Conservation (phyloP, 73 alveolate genomes). For the Strombidium stylifer region DNA sequence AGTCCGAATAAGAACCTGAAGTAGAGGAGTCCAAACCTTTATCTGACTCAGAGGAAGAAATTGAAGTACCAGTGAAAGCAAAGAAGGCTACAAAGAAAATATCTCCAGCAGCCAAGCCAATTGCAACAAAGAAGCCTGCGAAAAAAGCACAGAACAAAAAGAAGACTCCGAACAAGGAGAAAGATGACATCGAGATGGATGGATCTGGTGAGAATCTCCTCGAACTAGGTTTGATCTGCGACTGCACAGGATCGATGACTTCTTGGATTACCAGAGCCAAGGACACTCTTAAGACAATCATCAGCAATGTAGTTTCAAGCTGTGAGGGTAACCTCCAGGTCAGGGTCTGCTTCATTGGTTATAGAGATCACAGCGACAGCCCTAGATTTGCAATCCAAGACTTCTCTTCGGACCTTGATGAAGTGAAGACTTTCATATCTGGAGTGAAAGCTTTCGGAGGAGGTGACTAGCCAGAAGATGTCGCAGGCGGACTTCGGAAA, state of each 20-base stretch:
- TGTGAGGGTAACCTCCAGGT: conserved; percentile 40
- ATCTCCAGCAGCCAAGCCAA: too few species aligned
- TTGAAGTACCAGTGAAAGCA: too few species aligned
- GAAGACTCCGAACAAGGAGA: too few species aligned
- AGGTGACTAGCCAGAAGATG: conserved; percentile 72
- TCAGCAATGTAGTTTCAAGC: conserved; percentile 38
- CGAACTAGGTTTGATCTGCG: conserved; percentile 63
- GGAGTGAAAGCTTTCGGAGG: conserved; percentile 65
- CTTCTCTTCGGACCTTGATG: conserved; percentile 43
- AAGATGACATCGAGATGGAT: too few species aligned
- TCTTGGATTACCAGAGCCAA: conserved; percentile 55
- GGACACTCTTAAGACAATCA: conserved; percentile 31
- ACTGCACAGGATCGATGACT: conserved; percentile 76
- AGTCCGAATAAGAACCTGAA: too few species aligned
- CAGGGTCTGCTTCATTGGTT: conserved; percentile 63
- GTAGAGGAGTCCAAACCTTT: too few species aligned
- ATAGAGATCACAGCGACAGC: conserved; percentile 43
- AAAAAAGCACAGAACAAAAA: too few species aligned
- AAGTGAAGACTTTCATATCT: conserved; percentile 40
- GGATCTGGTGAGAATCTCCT: conserved; percentile 6
- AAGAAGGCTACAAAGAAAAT: too few species aligned
- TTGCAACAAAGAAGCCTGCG: too few species aligned
- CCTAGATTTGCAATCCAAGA: conserved; percentile 40
- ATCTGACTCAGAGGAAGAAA: too few species aligned
- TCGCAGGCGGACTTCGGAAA: conserved; percentile 51